Conservation (phyloP, 148 eudicot species). For the Mesembryanthemum crystallinum region DNA sequence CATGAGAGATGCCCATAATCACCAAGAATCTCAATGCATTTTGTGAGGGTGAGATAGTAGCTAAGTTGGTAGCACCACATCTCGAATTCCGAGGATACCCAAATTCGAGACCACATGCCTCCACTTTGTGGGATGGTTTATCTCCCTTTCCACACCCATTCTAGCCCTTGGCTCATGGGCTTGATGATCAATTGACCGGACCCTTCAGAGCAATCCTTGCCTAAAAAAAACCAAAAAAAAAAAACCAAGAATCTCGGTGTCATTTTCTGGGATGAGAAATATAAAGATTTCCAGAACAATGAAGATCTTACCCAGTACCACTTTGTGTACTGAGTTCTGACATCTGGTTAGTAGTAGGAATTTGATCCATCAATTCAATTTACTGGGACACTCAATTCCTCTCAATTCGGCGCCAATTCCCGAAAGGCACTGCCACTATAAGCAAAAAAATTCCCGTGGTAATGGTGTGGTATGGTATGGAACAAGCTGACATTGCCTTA, state of each 20-base stretch:
- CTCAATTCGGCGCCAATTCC: neutral
- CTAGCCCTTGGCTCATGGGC: no score
- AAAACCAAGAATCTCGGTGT: constrained; percentile 2
- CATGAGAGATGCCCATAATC: constrained; percentile 12
- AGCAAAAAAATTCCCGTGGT: neutral
- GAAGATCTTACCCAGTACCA: neutral
- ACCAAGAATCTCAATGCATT: neutral
- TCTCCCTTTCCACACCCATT: no score
- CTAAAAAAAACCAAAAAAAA: neutral
- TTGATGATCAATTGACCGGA: no score
- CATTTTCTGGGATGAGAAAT: constrained; percentile 11
- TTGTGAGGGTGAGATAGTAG: no score
- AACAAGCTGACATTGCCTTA: neutral
- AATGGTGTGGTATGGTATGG: neutral
- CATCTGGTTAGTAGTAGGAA: neutral
- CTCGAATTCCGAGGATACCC: no score
- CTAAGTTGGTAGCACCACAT: no score
- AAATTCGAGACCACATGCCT: no score
- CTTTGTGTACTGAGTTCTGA: neutral
- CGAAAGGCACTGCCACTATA: neutral
- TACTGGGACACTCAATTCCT: no score
- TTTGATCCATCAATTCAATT: no score
- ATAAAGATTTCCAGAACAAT: constrained; percentile 11
- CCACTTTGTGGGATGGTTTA: no score
- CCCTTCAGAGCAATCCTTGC: no score